Base-by-base conservation (phyloP, 345 rosid species). In the Populus nigra region DNA sequence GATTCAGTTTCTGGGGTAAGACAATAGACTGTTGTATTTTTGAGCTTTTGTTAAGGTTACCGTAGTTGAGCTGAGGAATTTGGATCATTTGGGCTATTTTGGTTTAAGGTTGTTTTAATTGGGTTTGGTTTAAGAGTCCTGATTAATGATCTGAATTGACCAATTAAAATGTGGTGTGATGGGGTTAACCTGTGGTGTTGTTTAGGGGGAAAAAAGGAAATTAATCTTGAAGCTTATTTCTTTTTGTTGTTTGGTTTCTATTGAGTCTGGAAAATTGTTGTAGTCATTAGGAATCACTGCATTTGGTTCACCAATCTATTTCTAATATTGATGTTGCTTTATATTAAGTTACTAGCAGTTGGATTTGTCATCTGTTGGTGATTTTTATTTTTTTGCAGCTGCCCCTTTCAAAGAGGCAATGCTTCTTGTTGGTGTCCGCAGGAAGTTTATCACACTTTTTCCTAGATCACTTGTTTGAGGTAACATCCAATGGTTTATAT, bases 391-490 rank as follows among this genome's bases (percentile, higher is more conserved):
- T 31, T 11, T 5, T 73, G 76, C 83, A 91, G 94, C 80, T 76
- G n/a, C 82, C 94, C 1, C 92, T 91, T 69, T 74, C 88, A 20
- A 87, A 85, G 81, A 80, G 57, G 86, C 94, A 89, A 67, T 89
- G 92, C 79, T 79, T 89, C 13, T 78, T 83, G 59, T 65, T 91
- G 80, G 68, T 89, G 69, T 72, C 83, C 18, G 92, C 92, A 1
- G 94, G 92, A 27, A 88, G 91, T 22, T 76, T 91, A 17, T 91
- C 94, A 45, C 94, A 91, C 78, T 91, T 91, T 77, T 91, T 91
- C 80, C 83, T 91, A 13, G 92, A 91, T 74, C 94, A 91, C 69
- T 81, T 91, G 76, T 91, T 91, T 70, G 94, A 91, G 92, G 94
- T 91, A 77, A 65, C 6, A 33, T 67, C 57, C 68, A 12, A 53